Evolutionary conservation across 139 green algal species (phyloP), one percentile per base, ranked within the genome.

Genomic region (Spirogloea muscicola): DNA sequence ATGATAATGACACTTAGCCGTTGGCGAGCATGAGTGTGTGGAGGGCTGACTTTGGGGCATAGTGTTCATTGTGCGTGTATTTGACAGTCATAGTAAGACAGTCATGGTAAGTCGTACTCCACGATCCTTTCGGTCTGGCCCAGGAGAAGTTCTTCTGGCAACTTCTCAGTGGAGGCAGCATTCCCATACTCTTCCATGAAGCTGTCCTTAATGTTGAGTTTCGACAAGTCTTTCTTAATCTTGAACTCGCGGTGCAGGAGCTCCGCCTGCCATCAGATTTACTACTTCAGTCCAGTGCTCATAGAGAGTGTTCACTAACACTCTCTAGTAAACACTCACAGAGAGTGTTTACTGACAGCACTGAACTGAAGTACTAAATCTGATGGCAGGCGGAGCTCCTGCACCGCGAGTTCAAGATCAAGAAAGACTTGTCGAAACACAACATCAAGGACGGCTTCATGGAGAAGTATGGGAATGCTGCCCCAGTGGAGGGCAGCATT

Each of bases 101-200:
- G n/a, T n/a, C n/a, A n/a, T n/a, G n/a, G n/a, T n/a, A n/a, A n/a
- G 83, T 98, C 91, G 78, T 98, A 99, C 88, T 98, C 94, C 3
- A 97, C 90, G 69, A 97, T 96, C 21, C 76, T 72, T 77, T 99
- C 94, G 21, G 88, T 96, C 81, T 95, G 86, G 10, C 80, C 89
- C 73, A 87, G 57, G 62, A 90, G 69, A 60, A 96, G 77, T 58
- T 76, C 78, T 29, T 90, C 86, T 6, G 88, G 83, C 0, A 87
- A 76, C 61, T 68, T 75, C 3, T 74, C 62, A 38, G 77, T 33
- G 31, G 84, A 82, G 2, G 87, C 91, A 7, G 75, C 75, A 51
- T 89, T 89, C 67, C 94, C 94, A 69, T 99, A 99, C 75, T 90
- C 91, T 2, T 84, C 84, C 55, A 92, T 55, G 9, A 98, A 76